A percentile compares a stretch with the other conserved stretches of the same genome.
Evolutionary conservation across 495 filamentous ascomycete genomes (phyloP).

Genomic region (Lindgomyces ingoldianus): DNA sequence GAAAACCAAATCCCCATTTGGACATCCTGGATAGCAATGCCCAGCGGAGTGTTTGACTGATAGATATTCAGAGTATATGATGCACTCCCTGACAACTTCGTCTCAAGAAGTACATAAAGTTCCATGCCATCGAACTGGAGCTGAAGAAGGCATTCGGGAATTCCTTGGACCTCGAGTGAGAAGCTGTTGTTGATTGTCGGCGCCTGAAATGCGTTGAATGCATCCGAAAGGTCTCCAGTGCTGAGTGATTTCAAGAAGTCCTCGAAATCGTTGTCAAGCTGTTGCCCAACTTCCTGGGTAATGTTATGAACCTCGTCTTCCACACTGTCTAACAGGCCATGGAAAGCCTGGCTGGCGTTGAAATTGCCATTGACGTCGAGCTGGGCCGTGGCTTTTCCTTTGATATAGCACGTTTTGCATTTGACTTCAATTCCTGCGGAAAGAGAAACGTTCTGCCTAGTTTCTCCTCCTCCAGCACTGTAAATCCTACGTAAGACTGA

Average conservation of each 20-base stretch:
- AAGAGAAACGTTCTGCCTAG: background rate
- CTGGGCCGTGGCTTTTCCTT: slow-evolving; percentile 49
- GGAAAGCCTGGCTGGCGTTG: slow-evolving; percentile 45
- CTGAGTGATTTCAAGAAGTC: slow-evolving; percentile 2
- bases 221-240: slow-evolving; percentile 19
- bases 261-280: slow-evolving; percentile 19
- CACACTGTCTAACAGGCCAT: slow-evolving; percentile 43
- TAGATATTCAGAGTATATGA: slow-evolving; percentile 56
- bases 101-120: slow-evolving; percentile 55
- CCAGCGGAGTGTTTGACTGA: slow-evolving; percentile 49
- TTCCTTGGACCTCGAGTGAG: slow-evolving; percentile 42
- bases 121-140: slow-evolving; percentile 56
- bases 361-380: slow-evolving; percentile 48
- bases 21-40: slow-evolving; percentile 46
- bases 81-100: slow-evolving; percentile 46
- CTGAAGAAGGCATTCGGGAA: slow-evolving; percentile 48
- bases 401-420: slow-evolving; percentile 56
- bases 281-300: slow-evolving; percentile 17
- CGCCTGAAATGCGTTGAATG: slow-evolving; percentile 45
- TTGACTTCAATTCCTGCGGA: slow-evolving; percentile 44
- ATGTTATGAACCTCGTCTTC: slow-evolving; percentile 39
- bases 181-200: slow-evolving; percentile 42
- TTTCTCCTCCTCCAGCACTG: background rate
- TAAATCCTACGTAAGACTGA: background rate
- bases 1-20: slow-evolving; percentile 49